phyloP scores from a whole-genome alignment of 1,139 yeast genomes.

The Kodamaea fungicola region DNA sequence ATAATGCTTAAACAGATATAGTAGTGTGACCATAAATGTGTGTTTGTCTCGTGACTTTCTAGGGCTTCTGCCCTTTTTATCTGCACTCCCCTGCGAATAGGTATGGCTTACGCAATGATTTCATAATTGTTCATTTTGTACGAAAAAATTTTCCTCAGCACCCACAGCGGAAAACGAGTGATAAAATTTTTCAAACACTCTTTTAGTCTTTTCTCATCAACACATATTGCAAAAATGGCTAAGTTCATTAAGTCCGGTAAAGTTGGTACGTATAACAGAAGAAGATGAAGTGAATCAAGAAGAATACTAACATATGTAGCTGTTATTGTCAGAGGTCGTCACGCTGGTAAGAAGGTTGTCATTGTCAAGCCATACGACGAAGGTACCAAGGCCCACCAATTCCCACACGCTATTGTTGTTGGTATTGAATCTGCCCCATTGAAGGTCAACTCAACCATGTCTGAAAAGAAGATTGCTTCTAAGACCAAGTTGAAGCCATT shows the following conservation, averaged over 20 bases:
- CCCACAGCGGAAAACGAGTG: slow-evolving; percentile 6
- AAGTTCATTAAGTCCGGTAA: slow-evolving; percentile 99
- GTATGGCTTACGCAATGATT: neutral
- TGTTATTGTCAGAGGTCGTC: slow-evolving; percentile 99
- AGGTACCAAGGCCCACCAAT: slow-evolving; percentile 98
- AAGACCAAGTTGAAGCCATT: slow-evolving; percentile 99
- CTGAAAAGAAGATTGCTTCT: slow-evolving; percentile 95
- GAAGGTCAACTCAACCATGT: slow-evolving; percentile 93
- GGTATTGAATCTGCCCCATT: slow-evolving; percentile 99
- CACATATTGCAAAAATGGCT: slow-evolving; percentile 59
- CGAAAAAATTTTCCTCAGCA: slow-evolving; percentile 7
- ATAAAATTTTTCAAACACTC: slow-evolving; percentile 14
- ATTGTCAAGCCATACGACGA: slow-evolving; percentile 98
- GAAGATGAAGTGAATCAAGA: neutral
- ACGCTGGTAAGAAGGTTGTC: slow-evolving; percentile 99
- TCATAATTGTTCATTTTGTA: neutral
- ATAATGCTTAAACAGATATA: no score
- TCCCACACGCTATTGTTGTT: slow-evolving; percentile 99
- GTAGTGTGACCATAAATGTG: slow-evolving; percentile 1
- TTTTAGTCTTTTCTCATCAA: slow-evolving; percentile 10
- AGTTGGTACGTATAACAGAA: slow-evolving; percentile 76
- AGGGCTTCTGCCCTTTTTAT: slow-evolving; percentile 6
- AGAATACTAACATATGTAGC: slow-evolving; percentile 54
- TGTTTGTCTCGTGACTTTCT: neutral
- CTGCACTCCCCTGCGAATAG: neutral